These are phyloP conservation scores for Amaranthus palmeri DNA, from an alignment of 148 eudicot species.

Conservation along the genomic window DNA sequence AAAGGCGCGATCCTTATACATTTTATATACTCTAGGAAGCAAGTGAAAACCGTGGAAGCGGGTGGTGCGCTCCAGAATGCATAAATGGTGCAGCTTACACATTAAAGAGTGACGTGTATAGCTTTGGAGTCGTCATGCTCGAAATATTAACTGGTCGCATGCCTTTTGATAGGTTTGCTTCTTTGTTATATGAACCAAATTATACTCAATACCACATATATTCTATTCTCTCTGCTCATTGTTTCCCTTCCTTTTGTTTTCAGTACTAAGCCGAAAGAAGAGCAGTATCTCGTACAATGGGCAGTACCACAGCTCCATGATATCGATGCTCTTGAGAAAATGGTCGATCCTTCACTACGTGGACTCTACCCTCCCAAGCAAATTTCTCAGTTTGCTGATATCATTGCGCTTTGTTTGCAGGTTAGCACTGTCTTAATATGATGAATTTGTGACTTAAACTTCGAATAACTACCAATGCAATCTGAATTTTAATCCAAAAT, in stretches of 20 bases:
- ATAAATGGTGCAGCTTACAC: constrained; percentile 39
- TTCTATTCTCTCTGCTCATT: neutral
- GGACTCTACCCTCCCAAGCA: constrained; percentile 67
- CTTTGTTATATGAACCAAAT: neutral
- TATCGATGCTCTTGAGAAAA: constrained; percentile 49
- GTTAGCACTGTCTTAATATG: constrained; percentile 20
- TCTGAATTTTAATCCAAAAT: no score
- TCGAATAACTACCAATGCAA: no score
- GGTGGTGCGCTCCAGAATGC: constrained; percentile 56
- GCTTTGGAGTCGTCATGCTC: constrained; percentile 71
- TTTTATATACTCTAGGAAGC: constrained; percentile 25
- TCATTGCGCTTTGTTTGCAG: constrained; percentile 57
- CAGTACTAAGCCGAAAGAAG: constrained; percentile 47
- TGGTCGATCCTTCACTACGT: constrained; percentile 66
- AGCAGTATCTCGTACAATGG: constrained; percentile 61
- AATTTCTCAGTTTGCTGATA: constrained; percentile 59
- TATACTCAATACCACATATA: no score
- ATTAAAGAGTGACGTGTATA: constrained; percentile 59
- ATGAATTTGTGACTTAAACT: neutral
- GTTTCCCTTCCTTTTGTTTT: constrained; percentile 1
- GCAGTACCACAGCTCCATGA: constrained; percentile 65
- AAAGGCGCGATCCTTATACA: neutral
- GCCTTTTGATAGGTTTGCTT: constrained; percentile 58
- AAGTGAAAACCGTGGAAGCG: constrained; percentile 40
- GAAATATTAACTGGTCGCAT: constrained; percentile 72